These are phyloP conservation scores for Citrus inodora DNA, from an alignment of 345 rosid species.

Conservation along the genomic window DNA sequence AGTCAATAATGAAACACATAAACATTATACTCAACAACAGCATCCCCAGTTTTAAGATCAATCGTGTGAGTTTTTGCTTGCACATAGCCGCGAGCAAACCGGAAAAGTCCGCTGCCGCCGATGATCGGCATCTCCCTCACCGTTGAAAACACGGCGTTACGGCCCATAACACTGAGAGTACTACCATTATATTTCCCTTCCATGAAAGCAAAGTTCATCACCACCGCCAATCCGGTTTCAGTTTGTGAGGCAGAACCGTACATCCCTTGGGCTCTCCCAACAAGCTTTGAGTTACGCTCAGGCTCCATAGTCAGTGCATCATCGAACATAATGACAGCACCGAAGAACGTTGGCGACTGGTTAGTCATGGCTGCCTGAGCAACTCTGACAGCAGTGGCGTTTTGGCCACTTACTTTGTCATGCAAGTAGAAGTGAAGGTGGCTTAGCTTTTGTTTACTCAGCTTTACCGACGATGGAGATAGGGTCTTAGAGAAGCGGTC, in stretches of 20 bases:
- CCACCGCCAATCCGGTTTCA: slow-evolving; percentile 21
- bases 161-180: slow-evolving; percentile 22
- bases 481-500: background rate
- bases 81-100: slow-evolving; percentile 30
- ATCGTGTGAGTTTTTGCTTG: slow-evolving; percentile 20
- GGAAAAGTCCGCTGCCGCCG: slow-evolving; percentile 31
- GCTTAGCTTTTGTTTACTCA: slow-evolving; percentile 27
- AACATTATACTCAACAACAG: slow-evolving; percentile 27
- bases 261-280: slow-evolving; percentile 32
- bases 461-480: background rate
- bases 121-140: slow-evolving; percentile 30
- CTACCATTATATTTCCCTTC: slow-evolving; percentile 36
- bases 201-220: slow-evolving; percentile 24
- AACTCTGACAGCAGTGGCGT: slow-evolving; percentile 24
- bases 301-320: slow-evolving; percentile 22
- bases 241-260: slow-evolving; percentile 15
- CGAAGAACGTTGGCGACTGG: slow-evolving; percentile 12
- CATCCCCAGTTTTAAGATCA: slow-evolving; percentile 18
- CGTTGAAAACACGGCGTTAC: slow-evolving; percentile 6
- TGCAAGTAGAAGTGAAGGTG: slow-evolving; percentile 43
- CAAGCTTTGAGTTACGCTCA: slow-evolving; percentile 9
- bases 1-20: slow-evolving; percentile 24
- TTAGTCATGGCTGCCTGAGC: slow-evolving; percentile 23
- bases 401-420: slow-evolving; percentile 20
- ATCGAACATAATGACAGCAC: slow-evolving; percentile 14